Conservation (phyloP, 2,329 filamentous ascomycete genomes). For the Apiospora arundinis region DNA sequence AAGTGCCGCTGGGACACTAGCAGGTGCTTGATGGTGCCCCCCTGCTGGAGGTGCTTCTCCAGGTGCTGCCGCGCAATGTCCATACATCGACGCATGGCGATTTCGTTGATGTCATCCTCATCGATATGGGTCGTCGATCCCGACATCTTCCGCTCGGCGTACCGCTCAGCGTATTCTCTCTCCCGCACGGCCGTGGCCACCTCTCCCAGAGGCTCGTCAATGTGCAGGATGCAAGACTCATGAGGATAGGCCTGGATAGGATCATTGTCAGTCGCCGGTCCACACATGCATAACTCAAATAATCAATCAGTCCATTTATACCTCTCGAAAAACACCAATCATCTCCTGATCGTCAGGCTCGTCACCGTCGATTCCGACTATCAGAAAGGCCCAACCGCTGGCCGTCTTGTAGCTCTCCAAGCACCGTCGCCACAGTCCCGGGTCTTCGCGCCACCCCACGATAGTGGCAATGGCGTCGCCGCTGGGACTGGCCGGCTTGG, state of each 20-base stretch:
- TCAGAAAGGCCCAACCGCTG: constrained; percentile 33
- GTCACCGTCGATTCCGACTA: constrained; percentile 40
- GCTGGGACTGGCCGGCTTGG: not conserved
- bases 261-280: not conserved
- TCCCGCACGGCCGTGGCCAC: constrained; percentile 32
- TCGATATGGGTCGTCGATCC: not conserved
- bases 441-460: constrained; percentile 42
- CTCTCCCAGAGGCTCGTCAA: constrained; percentile 37
- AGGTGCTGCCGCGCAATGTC: constrained; percentile 21
- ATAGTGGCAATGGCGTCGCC: constrained; percentile 23
- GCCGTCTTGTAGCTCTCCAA: constrained; percentile 38
- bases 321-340: constrained; percentile 35
- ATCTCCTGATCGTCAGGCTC: constrained; percentile 38
- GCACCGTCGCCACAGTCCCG: constrained; percentile 35
- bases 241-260: constrained; percentile 33
- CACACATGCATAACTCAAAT: no score
- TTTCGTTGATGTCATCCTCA: constrained; percentile 22
- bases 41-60: constrained; percentile 15
- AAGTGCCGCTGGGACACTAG: constrained; percentile 40
- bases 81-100: constrained; percentile 24
- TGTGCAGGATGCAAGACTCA: constrained; percentile 31
- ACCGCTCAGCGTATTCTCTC: constrained; percentile 22
- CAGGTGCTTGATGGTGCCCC: constrained; percentile 22
- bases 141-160: constrained; percentile 19
- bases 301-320: not conserved